A percentile compares a stretch with the other conserved stretches of the same genome.
These are phyloP conservation scores for Millerago galiae DNA, from an alignment of 805 yeast species.

Conservation along the genomic window DNA sequence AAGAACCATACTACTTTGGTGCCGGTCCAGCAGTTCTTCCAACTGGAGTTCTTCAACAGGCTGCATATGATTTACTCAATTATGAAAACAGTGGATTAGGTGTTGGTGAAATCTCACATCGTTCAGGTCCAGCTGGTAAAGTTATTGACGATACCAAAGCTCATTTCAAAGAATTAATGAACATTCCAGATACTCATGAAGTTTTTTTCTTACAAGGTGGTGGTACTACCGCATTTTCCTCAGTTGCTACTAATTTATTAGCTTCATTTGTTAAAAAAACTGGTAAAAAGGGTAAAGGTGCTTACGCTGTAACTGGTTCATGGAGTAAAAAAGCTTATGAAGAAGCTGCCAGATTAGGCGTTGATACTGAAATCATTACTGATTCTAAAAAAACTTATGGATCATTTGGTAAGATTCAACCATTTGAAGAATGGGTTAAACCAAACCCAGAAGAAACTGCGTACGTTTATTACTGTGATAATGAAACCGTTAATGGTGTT, in stretches of 20 bases:
- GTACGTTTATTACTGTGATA: constrained; percentile 87
- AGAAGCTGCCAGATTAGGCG: constrained; percentile 82
- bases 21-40: constrained; percentile 99
- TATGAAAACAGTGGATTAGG: constrained; percentile 74
- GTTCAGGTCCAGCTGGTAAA: constrained; percentile 74
- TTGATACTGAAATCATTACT: constrained; percentile 61
- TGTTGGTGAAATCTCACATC: constrained; percentile 93
- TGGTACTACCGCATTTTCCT: constrained; percentile 93
- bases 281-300: constrained; percentile 73
- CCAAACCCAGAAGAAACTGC: constrained; percentile 60
- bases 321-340: constrained; percentile 89
- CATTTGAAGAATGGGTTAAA: constrained; percentile 54
- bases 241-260: constrained; percentile 73
- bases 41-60: constrained; percentile 74
- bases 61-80: constrained; percentile 75
- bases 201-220: constrained; percentile 97
- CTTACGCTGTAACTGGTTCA: constrained; percentile 84
- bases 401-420: constrained; percentile 64
- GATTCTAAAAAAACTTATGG: constrained; percentile 53
- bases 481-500: constrained; percentile 94
- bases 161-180: constrained; percentile 55
- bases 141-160: constrained; percentile 74
- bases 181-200: constrained; percentile 88
- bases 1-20: constrained; percentile 80
- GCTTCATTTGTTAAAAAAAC: constrained; percentile 68